Evolutionary conservation across 768 basidiomycete genomes (phyloP).

Genomic region (Psilocybe cyanescens): DNA sequence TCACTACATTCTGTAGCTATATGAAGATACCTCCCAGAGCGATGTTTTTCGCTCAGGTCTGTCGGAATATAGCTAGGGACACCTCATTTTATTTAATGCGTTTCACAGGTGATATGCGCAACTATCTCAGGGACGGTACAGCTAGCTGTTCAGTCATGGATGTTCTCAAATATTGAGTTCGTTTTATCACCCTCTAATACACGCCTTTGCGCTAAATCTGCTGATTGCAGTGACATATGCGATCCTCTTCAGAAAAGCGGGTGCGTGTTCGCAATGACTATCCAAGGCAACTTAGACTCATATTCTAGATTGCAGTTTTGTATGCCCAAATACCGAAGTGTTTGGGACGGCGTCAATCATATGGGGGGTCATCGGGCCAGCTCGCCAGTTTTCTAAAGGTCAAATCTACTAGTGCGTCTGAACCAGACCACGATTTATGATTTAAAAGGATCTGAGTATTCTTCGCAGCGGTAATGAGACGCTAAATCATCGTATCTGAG

Average conservation of each 20-base stretch:
- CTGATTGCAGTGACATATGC: not conserved
- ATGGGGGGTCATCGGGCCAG: conserved; percentile 63
- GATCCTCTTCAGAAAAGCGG: not conserved
- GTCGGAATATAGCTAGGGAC: not conserved
- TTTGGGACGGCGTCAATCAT: conserved; percentile 58
- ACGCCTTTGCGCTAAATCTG: not conserved
- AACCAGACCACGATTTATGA: too few species aligned
- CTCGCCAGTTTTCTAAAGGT: conserved; percentile 51
- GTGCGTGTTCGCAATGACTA: not conserved
- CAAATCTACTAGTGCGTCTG: conserved; percentile 49
- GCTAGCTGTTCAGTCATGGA: conserved; percentile 62
- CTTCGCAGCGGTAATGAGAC: not conserved
- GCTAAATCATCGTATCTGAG: not conserved
- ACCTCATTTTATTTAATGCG: not conserved
- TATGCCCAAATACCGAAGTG: conserved; percentile 52
- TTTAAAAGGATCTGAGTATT: not conserved
- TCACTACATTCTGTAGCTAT: conserved; percentile 28
- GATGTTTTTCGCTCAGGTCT: conserved; percentile 56
- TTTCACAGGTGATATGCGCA: conserved; percentile 43
- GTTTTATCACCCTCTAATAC: not conserved
- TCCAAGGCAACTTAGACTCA: not conserved
- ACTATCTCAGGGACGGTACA: conserved; percentile 63
- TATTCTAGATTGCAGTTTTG: conserved; percentile 35
- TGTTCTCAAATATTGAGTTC: conserved; percentile 60
- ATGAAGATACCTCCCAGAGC: conserved; percentile 69